phyloP scores from a whole-genome alignment of 2,329 filamentous ascomycete genomes.

The Epichloe scottii region DNA sequence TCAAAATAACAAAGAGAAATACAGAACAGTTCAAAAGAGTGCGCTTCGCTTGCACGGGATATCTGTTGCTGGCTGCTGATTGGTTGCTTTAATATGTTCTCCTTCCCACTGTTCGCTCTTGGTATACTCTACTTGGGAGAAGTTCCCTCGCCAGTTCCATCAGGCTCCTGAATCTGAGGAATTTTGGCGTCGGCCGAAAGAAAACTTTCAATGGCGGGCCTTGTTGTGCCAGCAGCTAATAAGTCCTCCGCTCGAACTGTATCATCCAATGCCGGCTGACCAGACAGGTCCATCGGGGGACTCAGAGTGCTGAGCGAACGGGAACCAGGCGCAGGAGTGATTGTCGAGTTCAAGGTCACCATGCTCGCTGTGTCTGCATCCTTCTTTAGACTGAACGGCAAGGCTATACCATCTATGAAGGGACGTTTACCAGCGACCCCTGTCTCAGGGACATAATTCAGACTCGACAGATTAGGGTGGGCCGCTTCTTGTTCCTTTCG shows the following conservation, averaged over 20 bases:
- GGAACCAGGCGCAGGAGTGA: slow-evolving; percentile 17
- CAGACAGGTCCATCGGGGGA: slow-evolving; percentile 1
- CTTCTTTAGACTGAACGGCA: slow-evolving; percentile 58
- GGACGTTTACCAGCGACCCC: slow-evolving; percentile 50
- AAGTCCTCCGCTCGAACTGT: slow-evolving; percentile 6
- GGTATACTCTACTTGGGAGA: background rate
- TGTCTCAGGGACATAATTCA: slow-evolving; percentile 30
- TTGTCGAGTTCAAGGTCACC: slow-evolving; percentile 45
- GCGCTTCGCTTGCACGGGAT: slow-evolving; percentile 7
- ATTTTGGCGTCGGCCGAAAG: slow-evolving; percentile 36
- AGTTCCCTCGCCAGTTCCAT: background rate
- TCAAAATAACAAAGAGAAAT: background rate
- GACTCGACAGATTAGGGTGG: slow-evolving; percentile 31
- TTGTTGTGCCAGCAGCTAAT: slow-evolving; percentile 8
- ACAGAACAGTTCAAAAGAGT: background rate
- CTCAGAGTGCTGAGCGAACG: slow-evolving; percentile 20
- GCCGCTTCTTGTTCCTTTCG: slow-evolving; percentile 26
- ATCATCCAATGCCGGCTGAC: slow-evolving; percentile 1
- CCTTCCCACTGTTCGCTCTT: background rate
- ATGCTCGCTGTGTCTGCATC: slow-evolving; percentile 58
- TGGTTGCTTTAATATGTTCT: background rate
- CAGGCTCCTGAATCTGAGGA: slow-evolving; percentile 15
- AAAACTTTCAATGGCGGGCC: slow-evolving; percentile 34
- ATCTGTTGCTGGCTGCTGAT: slow-evolving; percentile 3
- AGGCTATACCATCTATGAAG: slow-evolving; percentile 54